Conservation (phyloP, 805 yeast species). For the Wickerhamiella lipophila region DNA sequence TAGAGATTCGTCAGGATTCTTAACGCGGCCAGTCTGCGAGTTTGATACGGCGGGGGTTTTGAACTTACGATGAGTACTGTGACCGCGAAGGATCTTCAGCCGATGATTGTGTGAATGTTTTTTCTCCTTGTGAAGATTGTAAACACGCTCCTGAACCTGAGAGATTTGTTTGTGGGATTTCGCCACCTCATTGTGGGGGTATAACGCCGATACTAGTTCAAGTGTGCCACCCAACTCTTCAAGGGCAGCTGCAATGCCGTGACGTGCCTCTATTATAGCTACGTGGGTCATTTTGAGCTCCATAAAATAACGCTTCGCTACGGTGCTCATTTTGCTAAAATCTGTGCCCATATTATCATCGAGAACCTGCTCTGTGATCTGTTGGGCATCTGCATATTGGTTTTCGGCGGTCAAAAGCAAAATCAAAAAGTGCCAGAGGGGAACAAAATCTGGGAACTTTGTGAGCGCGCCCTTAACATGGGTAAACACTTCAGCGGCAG, state of each 20-base stretch:
- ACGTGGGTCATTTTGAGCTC: constrained; percentile 67
- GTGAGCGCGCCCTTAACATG: constrained; percentile 21
- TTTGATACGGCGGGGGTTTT: not conserved
- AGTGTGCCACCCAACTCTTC: constrained; percentile 58
- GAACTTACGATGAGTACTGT: not conserved
- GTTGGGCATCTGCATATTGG: constrained; percentile 42
- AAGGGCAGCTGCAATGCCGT: constrained; percentile 47
- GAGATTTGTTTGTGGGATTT: not conserved
- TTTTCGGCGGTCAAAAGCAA: constrained; percentile 53
- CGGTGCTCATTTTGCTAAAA: constrained; percentile 15
- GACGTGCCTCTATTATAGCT: constrained; percentile 49
- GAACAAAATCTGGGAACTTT: constrained; percentile 40
- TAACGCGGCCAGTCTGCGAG: not conserved
- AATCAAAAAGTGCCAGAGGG: constrained; percentile 55
- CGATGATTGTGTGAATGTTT: not conserved
- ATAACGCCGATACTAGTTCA: constrained; percentile 41
- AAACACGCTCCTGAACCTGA: not conserved
- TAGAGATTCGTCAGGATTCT: not conserved
- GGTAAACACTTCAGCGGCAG: constrained; percentile 21
- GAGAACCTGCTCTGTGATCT: constrained; percentile 42
- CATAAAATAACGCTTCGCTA: constrained; percentile 37
- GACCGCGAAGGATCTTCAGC: not conserved
- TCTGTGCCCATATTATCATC: constrained; percentile 26
- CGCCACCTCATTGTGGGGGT: constrained; percentile 1
- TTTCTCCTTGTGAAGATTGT: not conserved